Evolutionary conservation across 2,329 filamentous ascomycete species (phyloP), one percentile per base, ranked within the genome.

Genomic region (Neurospora crassa): DNA sequence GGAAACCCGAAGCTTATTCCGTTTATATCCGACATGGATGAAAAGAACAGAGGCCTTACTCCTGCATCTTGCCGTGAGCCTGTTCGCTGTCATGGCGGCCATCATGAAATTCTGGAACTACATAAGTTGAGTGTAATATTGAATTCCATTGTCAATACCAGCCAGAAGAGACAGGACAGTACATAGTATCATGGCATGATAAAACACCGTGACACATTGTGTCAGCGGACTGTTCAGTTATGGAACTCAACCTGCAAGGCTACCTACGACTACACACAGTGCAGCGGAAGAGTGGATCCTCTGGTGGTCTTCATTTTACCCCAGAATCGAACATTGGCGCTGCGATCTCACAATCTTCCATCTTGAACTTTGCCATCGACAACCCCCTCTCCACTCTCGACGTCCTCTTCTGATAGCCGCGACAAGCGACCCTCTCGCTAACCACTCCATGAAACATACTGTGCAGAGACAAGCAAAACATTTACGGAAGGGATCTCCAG

Each of bases 301-400:
- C 18, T 63, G 53, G n/a, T 16, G 40, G 20, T 70, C 43, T 42
- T 45, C 69, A 40, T 42, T 70, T 70, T 73, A 73, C 70, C 70
- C 72, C 70, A 67, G 45, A 70, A 73, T 73, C 70, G 69, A 63
- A 67, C 41, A 67, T 70, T 73, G 45, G 72, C 68, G 69, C 70
- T 70, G 70, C 72, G 68, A 72, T 70, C 42, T 70, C 67, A 69
- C 68, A 68, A 69, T 72, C 67, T 47, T 20, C 5, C 40, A 53
- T 59, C 53, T 43, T 53, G 29, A 24, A n/a, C n/a, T 29, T 29
- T 40, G 41, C 20, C 40, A 67, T 43, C 43, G 43, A 16, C 68
- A 11, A 59, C 7, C 24, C 24, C 40, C 43, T 69, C 68, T 69
- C 47, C 59, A 45, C 42, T 59, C 14, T 69, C 24, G n/a, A 45